These are phyloP conservation scores for Trichophaea hybrida DNA, from an alignment of 2,329 filamentous ascomycete genomes.

Conservation along the genomic window DNA sequence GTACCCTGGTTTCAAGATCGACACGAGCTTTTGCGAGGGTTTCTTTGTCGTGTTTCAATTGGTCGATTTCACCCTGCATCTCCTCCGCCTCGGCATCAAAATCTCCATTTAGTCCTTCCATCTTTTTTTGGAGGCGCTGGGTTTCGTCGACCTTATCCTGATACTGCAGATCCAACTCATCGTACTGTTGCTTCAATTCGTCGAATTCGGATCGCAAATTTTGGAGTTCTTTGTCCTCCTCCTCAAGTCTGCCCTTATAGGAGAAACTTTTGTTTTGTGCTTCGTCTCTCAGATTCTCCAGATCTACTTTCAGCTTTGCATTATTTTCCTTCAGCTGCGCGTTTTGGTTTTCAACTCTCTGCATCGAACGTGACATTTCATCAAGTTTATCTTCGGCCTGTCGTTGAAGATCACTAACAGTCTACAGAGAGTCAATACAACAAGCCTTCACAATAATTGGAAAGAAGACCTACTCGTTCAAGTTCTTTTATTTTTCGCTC, in stretches of 20 bases:
- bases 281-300: conserved; percentile 23
- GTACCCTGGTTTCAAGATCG: conserved; percentile 31
- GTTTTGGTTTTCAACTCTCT: conserved; percentile 29
- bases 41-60: conserved; percentile 30
- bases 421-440: background rate
- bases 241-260: conserved; percentile 58
- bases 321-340: conserved; percentile 42
- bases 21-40: conserved; percentile 31
- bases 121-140: conserved; percentile 30
- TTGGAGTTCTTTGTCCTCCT: conserved; percentile 56
- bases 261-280: conserved; percentile 53
- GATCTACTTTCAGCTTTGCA: conserved; percentile 32
- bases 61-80: conserved; percentile 21
- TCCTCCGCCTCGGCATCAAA: conserved; percentile 25
- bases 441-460: background rate
- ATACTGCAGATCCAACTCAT: conserved; percentile 33
- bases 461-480: conserved; percentile 14
- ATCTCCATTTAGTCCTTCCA: conserved; percentile 24
- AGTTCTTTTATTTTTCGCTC: conserved; percentile 19
- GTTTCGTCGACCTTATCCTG: conserved; percentile 34
- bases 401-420: conserved; percentile 2
- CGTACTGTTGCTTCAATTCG: conserved; percentile 36
- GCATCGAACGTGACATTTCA: conserved; percentile 3
- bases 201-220: conserved; percentile 54
- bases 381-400: conserved; percentile 11